Percentiles rank a stretch among this genome's conserved stretches.
phyloP scores from a whole-genome alignment of 192 early-diverging fungal species.

The Podila horticola region DNA sequence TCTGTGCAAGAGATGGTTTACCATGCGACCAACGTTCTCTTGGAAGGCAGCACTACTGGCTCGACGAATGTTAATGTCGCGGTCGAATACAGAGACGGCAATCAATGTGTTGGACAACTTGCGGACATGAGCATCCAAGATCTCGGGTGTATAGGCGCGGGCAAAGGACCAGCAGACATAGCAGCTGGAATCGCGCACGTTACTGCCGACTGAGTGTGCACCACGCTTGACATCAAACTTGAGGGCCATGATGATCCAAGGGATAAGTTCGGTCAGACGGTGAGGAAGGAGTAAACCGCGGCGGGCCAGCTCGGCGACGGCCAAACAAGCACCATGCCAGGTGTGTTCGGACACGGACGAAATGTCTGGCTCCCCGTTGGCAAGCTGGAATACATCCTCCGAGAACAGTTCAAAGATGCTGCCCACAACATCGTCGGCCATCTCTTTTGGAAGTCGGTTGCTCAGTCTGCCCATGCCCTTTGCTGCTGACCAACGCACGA shows the following conservation, averaged over 20 bases:
- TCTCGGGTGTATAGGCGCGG: conserved; percentile 80
- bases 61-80: conserved; percentile 92
- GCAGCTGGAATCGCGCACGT: conserved; percentile 95
- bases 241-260: conserved; percentile 88
- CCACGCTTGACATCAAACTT: conserved; percentile 92
- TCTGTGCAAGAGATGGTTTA: conserved; percentile 28
- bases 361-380: conserved; percentile 62
- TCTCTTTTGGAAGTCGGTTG: conserved; percentile 78
- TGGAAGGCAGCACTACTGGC: conserved; percentile 97
- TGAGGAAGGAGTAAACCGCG: conserved; percentile 85
- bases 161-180: conserved; percentile 99
- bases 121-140: conserved; percentile 71
- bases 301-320: conserved; percentile 91
- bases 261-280: conserved; percentile 73
- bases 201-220: conserved; percentile 89
- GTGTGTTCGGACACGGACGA: conserved; percentile 88
- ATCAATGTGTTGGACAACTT: conserved; percentile 81
- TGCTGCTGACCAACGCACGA: conserved; percentile 97
- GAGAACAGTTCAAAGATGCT: conserved; percentile 82
- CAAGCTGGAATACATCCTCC: conserved; percentile 76
- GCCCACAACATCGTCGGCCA: conserved; percentile 85
- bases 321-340: conserved; percentile 95
- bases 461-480: conserved; percentile 95
- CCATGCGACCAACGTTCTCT: conserved; percentile 94
- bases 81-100: conserved; percentile 86